Conservation (phyloP, 108 stramenopile species). For the Cyclotella sp. region DNA sequence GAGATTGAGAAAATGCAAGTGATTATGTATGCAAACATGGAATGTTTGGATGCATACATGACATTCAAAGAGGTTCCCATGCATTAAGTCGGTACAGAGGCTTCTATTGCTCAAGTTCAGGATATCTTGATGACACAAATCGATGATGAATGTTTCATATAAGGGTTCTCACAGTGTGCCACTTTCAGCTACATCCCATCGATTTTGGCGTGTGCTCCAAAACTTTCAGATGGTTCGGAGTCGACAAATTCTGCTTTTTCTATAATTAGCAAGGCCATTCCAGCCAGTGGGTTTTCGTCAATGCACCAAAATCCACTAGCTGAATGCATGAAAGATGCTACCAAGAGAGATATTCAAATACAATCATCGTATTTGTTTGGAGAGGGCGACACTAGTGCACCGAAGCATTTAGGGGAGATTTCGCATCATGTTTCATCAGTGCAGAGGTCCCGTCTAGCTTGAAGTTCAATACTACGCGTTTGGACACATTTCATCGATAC, state of each 20-base stretch:
- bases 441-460: too few relatives aligned
- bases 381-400: constrained; percentile 50
- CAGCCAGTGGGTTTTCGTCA: constrained; percentile 51
- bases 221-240: constrained; percentile 12
- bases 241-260: constrained; percentile 9
- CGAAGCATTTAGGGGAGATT: constrained; percentile 25
- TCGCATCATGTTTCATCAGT: constrained; percentile 24
- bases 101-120: constrained; percentile 32
- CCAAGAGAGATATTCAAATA: constrained; percentile 11
- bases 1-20: constrained; percentile 54
- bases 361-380: constrained; percentile 56
- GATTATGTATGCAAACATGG: constrained; percentile 53
- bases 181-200: constrained; percentile 58
- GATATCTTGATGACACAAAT: constrained; percentile 16
- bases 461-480: too few relatives aligned
- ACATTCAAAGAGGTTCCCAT: constrained; percentile 32
- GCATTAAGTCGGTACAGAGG: constrained; percentile 52
- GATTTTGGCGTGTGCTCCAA: constrained; percentile 33
- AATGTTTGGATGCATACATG: constrained; percentile 35
- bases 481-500: too few relatives aligned
- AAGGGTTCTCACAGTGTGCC: constrained; percentile 67
- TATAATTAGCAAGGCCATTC: constrained; percentile 21
- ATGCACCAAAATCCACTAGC: constrained; percentile 18
- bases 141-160: constrained; percentile 9
- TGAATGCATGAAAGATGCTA: neutral